A percentile compares a stretch with the other conserved stretches of the same genome.
Evolutionary conservation across 129 eudicot genomes (phyloP).

Genomic region (Logfia minima): DNA sequence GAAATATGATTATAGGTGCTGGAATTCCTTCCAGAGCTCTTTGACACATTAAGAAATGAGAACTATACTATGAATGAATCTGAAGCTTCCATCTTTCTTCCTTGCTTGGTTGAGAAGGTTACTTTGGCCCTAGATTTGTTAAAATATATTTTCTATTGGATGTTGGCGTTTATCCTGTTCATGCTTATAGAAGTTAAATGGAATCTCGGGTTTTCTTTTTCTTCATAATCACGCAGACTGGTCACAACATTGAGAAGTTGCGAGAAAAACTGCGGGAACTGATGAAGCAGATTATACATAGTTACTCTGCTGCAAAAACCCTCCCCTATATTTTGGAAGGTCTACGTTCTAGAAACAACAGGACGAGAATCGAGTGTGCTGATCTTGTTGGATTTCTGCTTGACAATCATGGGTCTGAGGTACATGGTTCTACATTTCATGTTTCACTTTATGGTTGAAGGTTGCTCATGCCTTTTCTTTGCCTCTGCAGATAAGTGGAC

Average conservation of each 20-base stretch:
- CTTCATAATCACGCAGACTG: constrained; percentile 52
- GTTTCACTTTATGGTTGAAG: constrained; percentile 5
- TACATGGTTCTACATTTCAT: constrained; percentile 16
- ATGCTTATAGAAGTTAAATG: background rate
- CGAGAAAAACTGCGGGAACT: constrained; percentile 89
- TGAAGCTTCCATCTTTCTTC: constrained; percentile 93
- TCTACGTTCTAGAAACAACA: constrained; percentile 87
- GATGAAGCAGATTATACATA: constrained; percentile 61
- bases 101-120: constrained; percentile 97
- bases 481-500: constrained; percentile 62
- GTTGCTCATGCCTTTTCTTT: constrained; percentile 10
- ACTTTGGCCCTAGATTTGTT: constrained; percentile 8
- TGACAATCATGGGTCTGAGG: constrained; percentile 88
- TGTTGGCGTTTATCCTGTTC: background rate
- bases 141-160: background rate
- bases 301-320: constrained; percentile 85
- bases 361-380: constrained; percentile 77
- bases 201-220: background rate
- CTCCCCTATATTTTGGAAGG: constrained; percentile 92
- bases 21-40: constrained; percentile 93
- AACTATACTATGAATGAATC: constrained; percentile 88
- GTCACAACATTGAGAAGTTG: constrained; percentile 94
- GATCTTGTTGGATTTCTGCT: constrained; percentile 93
- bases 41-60: constrained; percentile 69
- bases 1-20: constrained; percentile 53